phyloP scores from a whole-genome alignment of 116 monocot species.

The Phalaenopsis hybrid region DNA sequence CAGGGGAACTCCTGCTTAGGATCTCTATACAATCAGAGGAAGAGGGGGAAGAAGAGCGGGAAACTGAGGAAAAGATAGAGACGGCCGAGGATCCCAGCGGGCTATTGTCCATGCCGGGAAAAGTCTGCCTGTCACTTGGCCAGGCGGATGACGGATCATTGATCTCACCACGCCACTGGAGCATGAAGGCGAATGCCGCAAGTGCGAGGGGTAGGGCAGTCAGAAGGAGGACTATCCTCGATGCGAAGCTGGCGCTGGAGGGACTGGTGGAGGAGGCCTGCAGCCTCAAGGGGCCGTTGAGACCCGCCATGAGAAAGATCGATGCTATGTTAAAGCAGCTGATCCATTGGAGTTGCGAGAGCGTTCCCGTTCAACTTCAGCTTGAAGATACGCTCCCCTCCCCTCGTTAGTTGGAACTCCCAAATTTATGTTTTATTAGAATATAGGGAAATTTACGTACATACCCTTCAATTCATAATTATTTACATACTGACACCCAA shows the following conservation, averaged over 20 bases:
- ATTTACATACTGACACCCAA: too few relatives aligned
- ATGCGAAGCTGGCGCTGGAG: slow-evolving; percentile 21
- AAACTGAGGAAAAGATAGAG: slow-evolving; percentile 7
- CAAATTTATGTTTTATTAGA: too few relatives aligned
- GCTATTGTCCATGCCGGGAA: slow-evolving; percentile 50
- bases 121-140: slow-evolving; percentile 33
- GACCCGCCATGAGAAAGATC: slow-evolving; percentile 19
- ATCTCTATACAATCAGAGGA: slow-evolving; percentile 44
- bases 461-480: too few relatives aligned
- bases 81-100: slow-evolving; percentile 39
- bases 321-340: neutral
- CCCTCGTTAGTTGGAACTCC: too few relatives aligned
- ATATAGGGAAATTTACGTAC: too few relatives aligned
- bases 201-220: slow-evolving; percentile 37
- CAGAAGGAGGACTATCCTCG: slow-evolving; percentile 33
- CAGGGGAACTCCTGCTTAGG: slow-evolving; percentile 27
- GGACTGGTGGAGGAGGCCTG: slow-evolving; percentile 9
- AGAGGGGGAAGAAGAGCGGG: slow-evolving; percentile 15
- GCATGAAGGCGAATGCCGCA: slow-evolving; percentile 40
- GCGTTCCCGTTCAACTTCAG: too few relatives aligned
- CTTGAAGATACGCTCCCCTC: too few relatives aligned
- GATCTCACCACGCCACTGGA: slow-evolving; percentile 61
- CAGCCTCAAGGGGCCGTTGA: slow-evolving; percentile 13
- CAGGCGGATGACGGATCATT: slow-evolving; percentile 31
- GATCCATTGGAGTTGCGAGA: neutral